Evolutionary conservation across 495 filamentous ascomycete species (phyloP).

Genomic region (Podospora bellae-mahoneyi): DNA sequence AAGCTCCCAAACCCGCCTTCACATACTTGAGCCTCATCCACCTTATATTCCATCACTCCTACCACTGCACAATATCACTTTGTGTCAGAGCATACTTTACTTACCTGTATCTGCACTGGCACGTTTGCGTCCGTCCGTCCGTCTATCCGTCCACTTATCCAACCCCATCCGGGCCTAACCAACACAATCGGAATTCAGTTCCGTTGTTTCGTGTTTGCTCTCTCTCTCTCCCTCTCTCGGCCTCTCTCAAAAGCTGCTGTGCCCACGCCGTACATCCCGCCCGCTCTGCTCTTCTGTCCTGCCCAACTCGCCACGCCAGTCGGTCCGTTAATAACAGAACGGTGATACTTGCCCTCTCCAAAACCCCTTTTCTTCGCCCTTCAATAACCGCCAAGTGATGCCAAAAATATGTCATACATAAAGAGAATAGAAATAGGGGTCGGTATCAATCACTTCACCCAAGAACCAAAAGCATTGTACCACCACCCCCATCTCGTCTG

Average conservation of each 20-base stretch:
- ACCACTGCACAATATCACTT: background rate
- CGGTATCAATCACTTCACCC: background rate
- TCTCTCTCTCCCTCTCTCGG: background rate
- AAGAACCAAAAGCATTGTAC: background rate
- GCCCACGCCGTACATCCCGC: background rate
- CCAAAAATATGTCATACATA: background rate
- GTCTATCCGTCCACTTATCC: no score
- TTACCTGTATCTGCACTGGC: background rate
- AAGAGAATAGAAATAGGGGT: background rate
- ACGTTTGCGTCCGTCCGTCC: background rate
- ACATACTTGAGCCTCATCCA: background rate
- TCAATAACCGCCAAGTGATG: background rate
- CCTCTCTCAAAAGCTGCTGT: background rate
- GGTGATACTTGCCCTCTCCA: no score
- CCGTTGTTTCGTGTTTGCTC: constrained; percentile 1
- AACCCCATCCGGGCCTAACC: background rate
- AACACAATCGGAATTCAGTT: background rate
- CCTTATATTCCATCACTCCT: background rate
- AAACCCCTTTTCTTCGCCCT: background rate
- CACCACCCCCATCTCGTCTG: background rate
- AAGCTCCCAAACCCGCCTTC: background rate
- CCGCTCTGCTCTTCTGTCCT: no score
- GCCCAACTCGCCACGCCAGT: no score
- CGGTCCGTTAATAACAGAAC: background rate
- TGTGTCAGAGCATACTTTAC: background rate